Evolutionary conservation across 179 eudicot species (phyloP).

Genomic region (Nepenthes alata): DNA sequence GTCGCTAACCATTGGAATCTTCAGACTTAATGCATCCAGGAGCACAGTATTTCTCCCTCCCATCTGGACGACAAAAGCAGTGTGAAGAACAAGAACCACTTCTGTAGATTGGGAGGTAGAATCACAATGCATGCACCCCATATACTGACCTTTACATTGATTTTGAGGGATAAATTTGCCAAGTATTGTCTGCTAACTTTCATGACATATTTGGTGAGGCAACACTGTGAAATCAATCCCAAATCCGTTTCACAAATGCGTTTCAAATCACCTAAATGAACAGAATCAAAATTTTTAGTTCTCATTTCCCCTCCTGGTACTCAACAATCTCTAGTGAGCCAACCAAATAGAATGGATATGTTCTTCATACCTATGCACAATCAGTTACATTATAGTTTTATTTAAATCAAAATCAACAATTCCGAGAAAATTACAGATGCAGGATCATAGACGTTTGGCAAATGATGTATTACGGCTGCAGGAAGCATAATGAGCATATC

Average conservation of each 20-base stretch:
- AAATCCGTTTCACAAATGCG: slow-evolving; percentile 85
- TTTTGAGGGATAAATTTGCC: slow-evolving; percentile 79
- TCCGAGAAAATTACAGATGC: neutral
- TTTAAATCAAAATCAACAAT: no score
- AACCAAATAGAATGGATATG: no score
- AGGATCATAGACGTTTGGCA: no score
- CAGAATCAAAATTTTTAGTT: neutral
- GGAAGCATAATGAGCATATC: neutral
- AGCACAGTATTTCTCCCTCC: slow-evolving; percentile 90
- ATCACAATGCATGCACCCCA: neutral
- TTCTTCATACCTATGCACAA: no score
- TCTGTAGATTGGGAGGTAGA: neutral
- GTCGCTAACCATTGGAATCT: slow-evolving; percentile 78
- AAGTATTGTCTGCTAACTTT: slow-evolving; percentile 69
- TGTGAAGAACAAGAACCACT: neutral
- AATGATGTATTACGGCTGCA: no score
- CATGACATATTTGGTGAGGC: slow-evolving; percentile 68
- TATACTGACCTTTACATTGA: slow-evolving; percentile 64
- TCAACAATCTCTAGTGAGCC: neutral
- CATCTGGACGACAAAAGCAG: slow-evolving; percentile 23
- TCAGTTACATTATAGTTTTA: no score
- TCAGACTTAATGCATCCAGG: slow-evolving; percentile 53
- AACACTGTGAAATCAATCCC: slow-evolving; percentile 80
- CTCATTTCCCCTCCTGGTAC: neutral
- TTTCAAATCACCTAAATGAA: slow-evolving; percentile 63